Evolutionary conservation across 83 land plant genomes (phyloP).

Genomic region (Larix sibirica): DNA sequence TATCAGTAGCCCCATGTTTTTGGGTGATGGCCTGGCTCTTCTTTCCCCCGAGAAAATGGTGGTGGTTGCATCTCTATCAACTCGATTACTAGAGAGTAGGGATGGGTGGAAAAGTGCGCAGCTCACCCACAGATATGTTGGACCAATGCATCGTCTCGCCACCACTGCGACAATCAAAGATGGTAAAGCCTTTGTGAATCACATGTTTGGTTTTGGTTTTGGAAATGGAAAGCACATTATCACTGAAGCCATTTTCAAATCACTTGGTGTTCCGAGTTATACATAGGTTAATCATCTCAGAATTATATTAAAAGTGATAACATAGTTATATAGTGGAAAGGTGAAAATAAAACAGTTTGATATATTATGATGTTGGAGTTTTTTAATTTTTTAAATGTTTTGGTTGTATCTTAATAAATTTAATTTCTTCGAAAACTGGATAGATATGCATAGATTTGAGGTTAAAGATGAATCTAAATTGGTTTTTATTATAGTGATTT

Average conservation of each 20-base stretch:
- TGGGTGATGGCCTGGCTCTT: conserved; percentile 68
- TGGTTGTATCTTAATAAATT: too few relatives aligned
- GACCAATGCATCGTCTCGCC: conserved; percentile 55
- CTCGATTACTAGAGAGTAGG: conserved; percentile 51
- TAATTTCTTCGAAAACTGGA: too few relatives aligned
- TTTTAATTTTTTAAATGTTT: too few relatives aligned
- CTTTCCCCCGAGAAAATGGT: conserved; percentile 43
- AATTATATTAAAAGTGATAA: too few relatives aligned
- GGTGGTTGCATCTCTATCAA: conserved; percentile 45
- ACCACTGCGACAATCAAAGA: conserved; percentile 56
- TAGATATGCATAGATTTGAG: too few relatives aligned
- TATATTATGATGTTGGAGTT: too few relatives aligned
- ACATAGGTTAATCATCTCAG: too few relatives aligned
- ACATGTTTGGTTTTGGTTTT: conserved; percentile 45
- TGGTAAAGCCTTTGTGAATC: conserved; percentile 18
- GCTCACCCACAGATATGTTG: conserved; percentile 32
- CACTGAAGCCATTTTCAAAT: conserved; percentile 17
- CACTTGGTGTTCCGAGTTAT: too few relatives aligned
- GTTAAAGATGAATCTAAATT: too few relatives aligned
- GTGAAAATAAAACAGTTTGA: too few relatives aligned
- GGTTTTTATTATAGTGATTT: too few relatives aligned
- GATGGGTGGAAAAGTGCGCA: conserved; percentile 68
- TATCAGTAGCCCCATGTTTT: conserved; percentile 21
- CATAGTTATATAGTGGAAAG: too few relatives aligned
- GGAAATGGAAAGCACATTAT: conserved; percentile 45